A percentile compares a stretch with the other conserved stretches of the same genome.
phyloP scores from a whole-genome alignment of 495 filamentous ascomycete genomes.

The Aspergillus steynii region DNA sequence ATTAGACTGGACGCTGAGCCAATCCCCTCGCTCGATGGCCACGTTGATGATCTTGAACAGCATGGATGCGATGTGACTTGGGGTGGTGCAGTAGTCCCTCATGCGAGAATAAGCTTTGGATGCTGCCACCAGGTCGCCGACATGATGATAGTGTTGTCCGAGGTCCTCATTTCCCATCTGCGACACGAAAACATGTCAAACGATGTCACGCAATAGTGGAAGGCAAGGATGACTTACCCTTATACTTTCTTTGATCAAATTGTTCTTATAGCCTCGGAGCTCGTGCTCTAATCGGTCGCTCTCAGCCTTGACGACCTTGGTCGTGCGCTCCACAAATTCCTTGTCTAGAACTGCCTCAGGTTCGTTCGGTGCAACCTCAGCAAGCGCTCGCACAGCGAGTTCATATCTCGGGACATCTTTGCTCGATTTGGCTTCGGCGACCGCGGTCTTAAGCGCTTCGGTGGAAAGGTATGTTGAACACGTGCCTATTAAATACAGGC shows the following conservation, averaged over 20 bases:
- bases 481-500: slow-evolving; percentile 77
- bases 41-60: slow-evolving; percentile 67
- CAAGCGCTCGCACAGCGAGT: slow-evolving; percentile 63
- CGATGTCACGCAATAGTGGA: not conserved
- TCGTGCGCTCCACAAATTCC: slow-evolving; percentile 66
- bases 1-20: slow-evolving; percentile 65
- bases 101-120: slow-evolving; percentile 70
- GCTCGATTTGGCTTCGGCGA: slow-evolving; percentile 74
- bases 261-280: slow-evolving; percentile 93
- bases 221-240: slow-evolving; percentile 54
- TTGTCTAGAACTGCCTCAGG: slow-evolving; percentile 64
- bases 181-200: slow-evolving; percentile 8
- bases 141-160: slow-evolving; percentile 65
- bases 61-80: slow-evolving; percentile 72
- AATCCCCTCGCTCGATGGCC: slow-evolving; percentile 65
- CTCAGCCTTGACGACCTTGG: slow-evolving; percentile 63
- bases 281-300: slow-evolving; percentile 75
- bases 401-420: slow-evolving; percentile 73
- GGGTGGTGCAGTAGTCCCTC: slow-evolving; percentile 72
- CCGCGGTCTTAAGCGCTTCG: slow-evolving; percentile 78
- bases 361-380: slow-evolving; percentile 63
- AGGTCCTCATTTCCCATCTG: slow-evolving; percentile 80
- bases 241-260: slow-evolving; percentile 96
- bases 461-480: slow-evolving; percentile 72
- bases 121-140: slow-evolving; percentile 60